A percentile compares a stretch with the other conserved stretches of the same genome.
phyloP scores from a whole-genome alignment of 495 filamentous ascomycete species.

The Talaromyces ruber region DNA sequence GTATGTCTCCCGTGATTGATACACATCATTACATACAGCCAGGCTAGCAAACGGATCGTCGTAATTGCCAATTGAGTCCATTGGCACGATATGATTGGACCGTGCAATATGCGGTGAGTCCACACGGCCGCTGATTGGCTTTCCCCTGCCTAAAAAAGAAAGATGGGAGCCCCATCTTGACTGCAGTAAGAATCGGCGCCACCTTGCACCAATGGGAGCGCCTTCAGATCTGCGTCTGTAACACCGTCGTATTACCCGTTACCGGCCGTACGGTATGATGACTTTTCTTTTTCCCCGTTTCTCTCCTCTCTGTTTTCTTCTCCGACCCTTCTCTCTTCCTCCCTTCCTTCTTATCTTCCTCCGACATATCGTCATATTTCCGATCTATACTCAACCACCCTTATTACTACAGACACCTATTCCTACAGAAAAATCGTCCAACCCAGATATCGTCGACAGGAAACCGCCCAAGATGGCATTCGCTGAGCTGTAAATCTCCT shows the following conservation, averaged over 20 bases:
- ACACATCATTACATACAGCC: not conserved
- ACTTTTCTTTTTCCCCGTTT: conserved; percentile 24
- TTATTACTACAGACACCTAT: conserved; percentile 21
- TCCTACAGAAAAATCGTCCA: conserved; percentile 20
- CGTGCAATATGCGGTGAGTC: not conserved
- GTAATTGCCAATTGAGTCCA: not conserved
- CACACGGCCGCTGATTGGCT: conserved; percentile 11
- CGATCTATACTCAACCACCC: conserved; percentile 15
- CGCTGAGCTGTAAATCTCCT: conserved; percentile 90
- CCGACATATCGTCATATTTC: conserved; percentile 8
- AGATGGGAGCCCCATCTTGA: not conserved
- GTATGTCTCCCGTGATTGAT: not conserved
- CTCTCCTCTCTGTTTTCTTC: conserved; percentile 15
- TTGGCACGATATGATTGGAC: not conserved
- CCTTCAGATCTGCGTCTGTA: not conserved
- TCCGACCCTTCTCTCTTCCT: conserved; percentile 16
- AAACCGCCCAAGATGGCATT: conserved; percentile 72
- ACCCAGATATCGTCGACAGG: conserved; percentile 64
- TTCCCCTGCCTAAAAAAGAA: conserved; percentile 9
- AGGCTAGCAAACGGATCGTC: not conserved
- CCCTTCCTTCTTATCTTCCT: conserved; percentile 15
- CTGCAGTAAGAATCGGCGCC: not conserved
- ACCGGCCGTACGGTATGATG: conserved; percentile 9
- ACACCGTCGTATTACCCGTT: conserved; percentile 1
- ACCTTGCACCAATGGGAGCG: not conserved